phyloP scores from a whole-genome alignment of 1,284 basidiomycete species.

The Microbotryum saponariae region DNA sequence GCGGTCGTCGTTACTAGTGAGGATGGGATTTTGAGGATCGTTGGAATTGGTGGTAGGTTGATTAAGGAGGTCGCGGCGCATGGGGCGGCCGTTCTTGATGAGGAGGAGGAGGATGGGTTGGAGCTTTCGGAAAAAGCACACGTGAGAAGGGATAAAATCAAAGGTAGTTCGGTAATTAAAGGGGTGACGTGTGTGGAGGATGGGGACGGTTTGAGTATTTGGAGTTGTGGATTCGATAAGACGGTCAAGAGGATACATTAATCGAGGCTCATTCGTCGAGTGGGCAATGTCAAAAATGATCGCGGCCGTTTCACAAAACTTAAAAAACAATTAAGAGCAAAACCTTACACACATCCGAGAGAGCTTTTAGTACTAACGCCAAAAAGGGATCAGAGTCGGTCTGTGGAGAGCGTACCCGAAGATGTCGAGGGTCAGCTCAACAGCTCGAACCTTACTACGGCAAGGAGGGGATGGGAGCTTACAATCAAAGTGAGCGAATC shows the following conservation, averaged over 20 bases:
- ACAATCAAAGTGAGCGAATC: no score
- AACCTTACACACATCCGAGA: no score
- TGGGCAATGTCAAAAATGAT: no score
- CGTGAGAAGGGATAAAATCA: slow-evolving; percentile 26
- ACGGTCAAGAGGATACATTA: no score
- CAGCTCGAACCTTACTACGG: no score
- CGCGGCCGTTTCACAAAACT: no score
- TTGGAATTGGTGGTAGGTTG: slow-evolving; percentile 26
- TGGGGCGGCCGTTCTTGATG: slow-evolving; percentile 28
- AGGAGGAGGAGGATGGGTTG: slow-evolving; percentile 4
- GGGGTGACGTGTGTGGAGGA: slow-evolving; percentile 9
- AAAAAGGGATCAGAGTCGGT: not conserved
- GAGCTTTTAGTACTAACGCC: no score
- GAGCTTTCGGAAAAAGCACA: slow-evolving; percentile 21
- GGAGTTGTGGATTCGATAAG: no score
- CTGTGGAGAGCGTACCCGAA: not conserved
- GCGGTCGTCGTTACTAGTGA: slow-evolving; percentile 33
- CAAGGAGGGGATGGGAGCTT: no score
- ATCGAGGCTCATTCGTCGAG: no score
- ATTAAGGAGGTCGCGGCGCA: slow-evolving; percentile 24
- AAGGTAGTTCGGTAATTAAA: slow-evolving; percentile 32
- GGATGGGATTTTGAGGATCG: slow-evolving; percentile 34
- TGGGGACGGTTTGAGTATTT: not conserved
- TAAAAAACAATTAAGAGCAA: no score
- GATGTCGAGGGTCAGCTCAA: not conserved